These are phyloP conservation scores for Globisporangium cederbergense DNA, from an alignment of 352 stramenopile genomes.

Conservation along the genomic window DNA sequence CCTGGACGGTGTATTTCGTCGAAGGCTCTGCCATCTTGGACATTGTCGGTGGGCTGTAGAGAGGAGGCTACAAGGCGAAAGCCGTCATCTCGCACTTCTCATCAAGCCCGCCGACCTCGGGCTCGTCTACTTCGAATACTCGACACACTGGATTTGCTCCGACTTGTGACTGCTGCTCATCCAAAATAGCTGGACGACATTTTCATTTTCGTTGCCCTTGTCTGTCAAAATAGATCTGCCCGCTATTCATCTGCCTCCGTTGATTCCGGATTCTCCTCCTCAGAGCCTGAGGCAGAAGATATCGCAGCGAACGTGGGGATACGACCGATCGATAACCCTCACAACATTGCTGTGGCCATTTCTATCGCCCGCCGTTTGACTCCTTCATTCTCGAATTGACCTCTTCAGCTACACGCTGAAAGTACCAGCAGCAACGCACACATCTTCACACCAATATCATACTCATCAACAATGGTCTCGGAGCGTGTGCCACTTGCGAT, in stretches of 20 bases:
- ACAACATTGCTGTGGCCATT: background rate
- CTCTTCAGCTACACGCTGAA: background rate
- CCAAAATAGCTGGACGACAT: conserved; percentile 1
- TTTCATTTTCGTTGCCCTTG: background rate
- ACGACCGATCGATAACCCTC: background rate
- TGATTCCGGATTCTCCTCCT: background rate
- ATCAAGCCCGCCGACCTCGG: too few relatives aligned
- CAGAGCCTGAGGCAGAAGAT: background rate
- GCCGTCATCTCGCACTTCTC: background rate
- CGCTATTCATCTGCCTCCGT: background rate
- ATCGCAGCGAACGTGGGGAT: background rate
- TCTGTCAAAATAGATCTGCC: background rate
- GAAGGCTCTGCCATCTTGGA: background rate
- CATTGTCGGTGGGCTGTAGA: background rate
- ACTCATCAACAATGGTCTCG: conserved; percentile 20
- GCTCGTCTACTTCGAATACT: too few relatives aligned
- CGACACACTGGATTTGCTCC: background rate
- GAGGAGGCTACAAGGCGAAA: background rate
- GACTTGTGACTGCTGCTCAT: background rate
- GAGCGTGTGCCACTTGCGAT: conserved; percentile 35
- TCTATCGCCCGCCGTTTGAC: background rate
- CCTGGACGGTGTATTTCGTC: background rate
- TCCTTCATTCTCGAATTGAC: conserved; percentile 3
- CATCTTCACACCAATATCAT: background rate
- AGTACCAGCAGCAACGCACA: too few relatives aligned